Conservation (phyloP, 345 rosid genomes). For the Kernera saxatilis region DNA sequence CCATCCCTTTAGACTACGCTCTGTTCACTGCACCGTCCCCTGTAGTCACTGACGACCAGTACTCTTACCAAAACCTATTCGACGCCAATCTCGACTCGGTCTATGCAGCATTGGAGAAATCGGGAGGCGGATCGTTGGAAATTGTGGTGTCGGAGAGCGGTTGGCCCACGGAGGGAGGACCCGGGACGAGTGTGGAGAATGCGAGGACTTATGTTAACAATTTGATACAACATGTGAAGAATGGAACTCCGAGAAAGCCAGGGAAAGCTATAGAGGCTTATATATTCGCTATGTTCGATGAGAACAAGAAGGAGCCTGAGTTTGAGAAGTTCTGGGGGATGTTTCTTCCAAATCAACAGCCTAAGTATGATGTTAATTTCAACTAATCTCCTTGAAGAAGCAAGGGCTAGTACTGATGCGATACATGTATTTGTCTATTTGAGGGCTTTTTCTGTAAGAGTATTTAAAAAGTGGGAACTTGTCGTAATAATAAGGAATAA, state of each 20-base stretch:
- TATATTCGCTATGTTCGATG: slow-evolving; percentile 55
- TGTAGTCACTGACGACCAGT: slow-evolving; percentile 5
- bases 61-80: slow-evolving; percentile 23
- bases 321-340: slow-evolving; percentile 51
- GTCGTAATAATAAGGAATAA: slow-evolving; percentile 1
- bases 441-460: background rate
- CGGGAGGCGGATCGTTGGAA: slow-evolving; percentile 24
- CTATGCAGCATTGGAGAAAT: slow-evolving; percentile 33
- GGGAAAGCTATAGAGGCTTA: slow-evolving; percentile 52
- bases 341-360: slow-evolving; percentile 37
- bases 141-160: slow-evolving; percentile 41
- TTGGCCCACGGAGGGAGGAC: slow-evolving; percentile 36
- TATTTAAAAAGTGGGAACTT: background rate
- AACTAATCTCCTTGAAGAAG: slow-evolving; percentile 22
- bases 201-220: slow-evolving; percentile 30
- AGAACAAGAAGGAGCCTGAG: slow-evolving; percentile 40
- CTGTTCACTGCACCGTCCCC: slow-evolving; percentile 24
- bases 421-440: slow-evolving; percentile 18
- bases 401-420: slow-evolving; percentile 11
- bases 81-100: slow-evolving; percentile 19
- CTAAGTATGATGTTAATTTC: slow-evolving; percentile 43
- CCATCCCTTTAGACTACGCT: slow-evolving; percentile 36
- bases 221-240: slow-evolving; percentile 36
- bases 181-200: slow-evolving; percentile 15
- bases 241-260: slow-evolving; percentile 35